Conservation (phyloP, 495 filamentous ascomycete genomes). For the Podospora australis region DNA sequence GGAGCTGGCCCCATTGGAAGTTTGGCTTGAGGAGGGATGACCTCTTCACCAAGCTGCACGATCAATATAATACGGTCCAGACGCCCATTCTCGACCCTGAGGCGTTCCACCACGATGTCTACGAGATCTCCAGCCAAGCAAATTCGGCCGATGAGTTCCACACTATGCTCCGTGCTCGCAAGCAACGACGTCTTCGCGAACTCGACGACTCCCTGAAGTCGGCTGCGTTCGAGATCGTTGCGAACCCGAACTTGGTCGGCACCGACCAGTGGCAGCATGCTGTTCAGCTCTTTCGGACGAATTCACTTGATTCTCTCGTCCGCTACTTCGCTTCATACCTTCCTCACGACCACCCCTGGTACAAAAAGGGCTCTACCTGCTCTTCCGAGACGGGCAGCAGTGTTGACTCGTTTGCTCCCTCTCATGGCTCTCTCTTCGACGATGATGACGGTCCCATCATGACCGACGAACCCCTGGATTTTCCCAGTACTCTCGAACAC, state of each 20-base stretch:
- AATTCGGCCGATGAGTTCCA: constrained; percentile 39
- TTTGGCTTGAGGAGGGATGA: constrained; percentile 38
- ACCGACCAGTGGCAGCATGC: constrained; percentile 46
- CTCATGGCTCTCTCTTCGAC: constrained; percentile 29
- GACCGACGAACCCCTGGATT: constrained; percentile 37
- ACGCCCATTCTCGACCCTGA: constrained; percentile 32
- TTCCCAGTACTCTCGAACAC: constrained; percentile 19
- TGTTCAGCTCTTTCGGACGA: constrained; percentile 46
- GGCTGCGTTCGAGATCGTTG: constrained; percentile 46
- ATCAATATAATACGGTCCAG: constrained; percentile 36
- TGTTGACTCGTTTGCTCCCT: constrained; percentile 15
- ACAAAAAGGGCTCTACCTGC: constrained; percentile 19
- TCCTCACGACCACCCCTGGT: constrained; percentile 37
- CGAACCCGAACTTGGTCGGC: constrained; percentile 43
- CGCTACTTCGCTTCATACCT: constrained; percentile 46
- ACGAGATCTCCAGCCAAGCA: constrained; percentile 40
- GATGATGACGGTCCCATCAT: constrained; percentile 31
- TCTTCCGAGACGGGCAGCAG: constrained; percentile 25
- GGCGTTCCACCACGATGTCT: constrained; percentile 39
- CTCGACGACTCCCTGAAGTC: constrained; percentile 42
- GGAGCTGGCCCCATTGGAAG: constrained; percentile 45
- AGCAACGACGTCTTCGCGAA: constrained; percentile 40
- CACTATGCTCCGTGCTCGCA: constrained; percentile 37
- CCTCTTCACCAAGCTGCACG: constrained; percentile 33
- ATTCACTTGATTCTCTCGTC: constrained; percentile 45